Conservation (phyloP, 2,329 filamentous ascomycete species). For the Monilinia fructicola region DNA sequence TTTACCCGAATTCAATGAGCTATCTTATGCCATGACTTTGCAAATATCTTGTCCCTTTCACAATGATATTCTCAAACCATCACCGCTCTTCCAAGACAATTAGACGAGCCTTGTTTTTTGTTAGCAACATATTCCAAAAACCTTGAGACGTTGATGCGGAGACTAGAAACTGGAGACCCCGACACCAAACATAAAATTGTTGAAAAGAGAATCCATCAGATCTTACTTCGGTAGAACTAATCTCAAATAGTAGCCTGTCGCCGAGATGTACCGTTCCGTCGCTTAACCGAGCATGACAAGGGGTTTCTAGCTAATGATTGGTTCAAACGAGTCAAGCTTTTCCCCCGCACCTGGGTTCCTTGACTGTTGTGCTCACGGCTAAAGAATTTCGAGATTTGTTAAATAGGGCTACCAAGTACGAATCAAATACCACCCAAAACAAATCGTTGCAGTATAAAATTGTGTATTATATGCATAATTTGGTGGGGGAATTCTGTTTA, state of each 20-base stretch:
- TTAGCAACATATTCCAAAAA: not conserved
- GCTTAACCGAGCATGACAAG: not conserved
- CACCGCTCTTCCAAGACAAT: constrained; percentile 1
- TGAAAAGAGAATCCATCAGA: not conserved
- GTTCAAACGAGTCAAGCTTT: constrained; percentile 13
- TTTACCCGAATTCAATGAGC: not conserved
- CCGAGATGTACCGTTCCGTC: constrained; percentile 1
- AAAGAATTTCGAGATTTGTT: constrained; percentile 8
- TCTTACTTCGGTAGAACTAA: not conserved
- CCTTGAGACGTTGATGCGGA: not conserved
- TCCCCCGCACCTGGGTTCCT: not conserved
- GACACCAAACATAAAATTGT: not conserved
- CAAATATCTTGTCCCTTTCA: not conserved
- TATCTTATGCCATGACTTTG: not conserved
- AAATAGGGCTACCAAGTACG: not conserved
- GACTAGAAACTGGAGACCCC: not conserved
- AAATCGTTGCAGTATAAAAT: not conserved
- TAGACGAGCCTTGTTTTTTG: not conserved
- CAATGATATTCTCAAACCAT: not conserved
- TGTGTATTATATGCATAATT: not conserved
- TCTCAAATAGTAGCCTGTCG: not conserved
- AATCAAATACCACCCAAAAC: constrained; percentile 1
- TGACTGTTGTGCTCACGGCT: not conserved
- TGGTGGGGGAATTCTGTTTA: not conserved
- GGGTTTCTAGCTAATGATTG: constrained; percentile 1